Base-by-base conservation (phyloP, 2,329 filamentous ascomycete species). In the Apiospora malaysiana region DNA sequence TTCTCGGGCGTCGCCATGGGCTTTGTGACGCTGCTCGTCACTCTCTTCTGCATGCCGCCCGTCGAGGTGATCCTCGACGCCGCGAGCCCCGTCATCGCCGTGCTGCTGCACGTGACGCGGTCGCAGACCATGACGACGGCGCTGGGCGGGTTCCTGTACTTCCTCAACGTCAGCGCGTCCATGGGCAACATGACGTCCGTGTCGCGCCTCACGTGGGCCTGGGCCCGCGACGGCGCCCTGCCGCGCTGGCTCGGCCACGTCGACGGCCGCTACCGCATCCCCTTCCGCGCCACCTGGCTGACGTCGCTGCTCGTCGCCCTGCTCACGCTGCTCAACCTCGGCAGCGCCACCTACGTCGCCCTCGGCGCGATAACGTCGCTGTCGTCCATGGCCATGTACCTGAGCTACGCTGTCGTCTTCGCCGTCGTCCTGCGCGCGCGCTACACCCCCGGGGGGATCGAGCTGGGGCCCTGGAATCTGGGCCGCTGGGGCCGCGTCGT, bases 331-430 rank as follows among this genome's bases (percentile, higher is more conserved):
- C 71, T 72, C 46, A 72, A 72, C 51, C 45, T 72, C n/a, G 69
- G 66, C 12, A 68, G 65, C 47, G 69, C 14, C 8, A 72, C 69
- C 16, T 72, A 72, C 66, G 51, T 72, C n/a, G 71, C 71, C 8
- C 69, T 72, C 10, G 70, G 70, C 23, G 71, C 71, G 43, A 69
- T 72, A 32, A 71, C 70, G n/a, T 72, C 71, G 9, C 56, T 72
- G 5, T 71, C 69, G n/a, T 65, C 66, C n/a, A 70, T 72, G 67
- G 71, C 63, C 66, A 67, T 70, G 59, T 72, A 72, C 47, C 21
- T 72, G 37, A 69, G 66, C 63, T 72, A 72, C 70, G 70, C 47
- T 45, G 66, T 72, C 40, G 66, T 72, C 7, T 56, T 72, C 21
- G 14, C 59, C 21, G 71, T 72, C 4, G 68, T 70, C 18, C 45